Base-by-base conservation (phyloP, 441 rosid genomes). In the Syzygium malaccense region DNA sequence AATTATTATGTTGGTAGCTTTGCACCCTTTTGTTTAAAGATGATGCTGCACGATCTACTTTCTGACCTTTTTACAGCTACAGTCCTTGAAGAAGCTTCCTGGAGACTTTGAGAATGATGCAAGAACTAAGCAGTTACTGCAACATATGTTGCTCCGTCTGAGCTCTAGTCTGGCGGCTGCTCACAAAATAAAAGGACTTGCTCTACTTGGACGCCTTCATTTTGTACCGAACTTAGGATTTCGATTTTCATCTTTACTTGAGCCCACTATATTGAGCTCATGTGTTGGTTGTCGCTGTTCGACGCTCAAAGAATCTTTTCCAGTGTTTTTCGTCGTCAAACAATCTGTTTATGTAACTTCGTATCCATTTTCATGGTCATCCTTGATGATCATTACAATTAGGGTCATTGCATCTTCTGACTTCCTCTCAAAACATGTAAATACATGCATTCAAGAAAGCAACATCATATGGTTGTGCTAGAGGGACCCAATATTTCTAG, bases 81-180 rank as follows among this genome's bases (percentile, higher is more conserved):
- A 95, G 88, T 94, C 97, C 92, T 94, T 96, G 96, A 98, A 97
- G 95, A 96, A 96, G 92, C 93, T 93, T 90, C 98, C 99, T 86
- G 98, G 98, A 85, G 92, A 98, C 99, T 88, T 91, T 96, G 93
- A 95, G 99, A 94, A 96, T 96, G 99, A 98, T 96, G 99, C 95
- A 93, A 92, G 96, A 89, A 37, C 23, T 7, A 55, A 55, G 49
- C n/a, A 25, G 8, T 55, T 2, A 7, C 4, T 20, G 85, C 20
- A 25, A 9, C 14, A 33, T 4, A 33, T 78, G 85, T 32, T 41
- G 85, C 26, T 78, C 49, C 8, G 28, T 78, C 85, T 9, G 25
- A 8, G 85, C 53, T 78, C 19, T 33, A 78, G n/a, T 33, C 26
- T 15, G 28, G 85, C 48, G 4, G 49, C 14, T 55, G 57, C 57